These are phyloP conservation scores for Coemansia sp. DNA, from an alignment of 192 early-diverging fungal species.

Conservation along the genomic window DNA sequence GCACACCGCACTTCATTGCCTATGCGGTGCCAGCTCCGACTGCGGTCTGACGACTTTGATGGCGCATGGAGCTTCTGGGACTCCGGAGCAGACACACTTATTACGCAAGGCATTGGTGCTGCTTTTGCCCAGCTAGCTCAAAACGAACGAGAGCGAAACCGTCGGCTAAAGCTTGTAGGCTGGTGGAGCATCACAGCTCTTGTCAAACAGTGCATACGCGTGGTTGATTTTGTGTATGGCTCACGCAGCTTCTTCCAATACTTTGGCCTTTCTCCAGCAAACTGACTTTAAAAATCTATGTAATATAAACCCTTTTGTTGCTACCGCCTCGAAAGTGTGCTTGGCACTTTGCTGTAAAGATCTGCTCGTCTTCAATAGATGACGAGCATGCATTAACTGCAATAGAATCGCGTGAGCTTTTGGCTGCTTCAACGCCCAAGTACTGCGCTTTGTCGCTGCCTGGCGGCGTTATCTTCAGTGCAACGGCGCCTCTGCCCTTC, in stretches of 20 bases:
- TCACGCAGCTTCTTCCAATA: conserved; percentile 67
- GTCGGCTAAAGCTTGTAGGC: conserved; percentile 81
- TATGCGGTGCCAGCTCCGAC: conserved; percentile 74
- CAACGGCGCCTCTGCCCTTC: conserved; percentile 32
- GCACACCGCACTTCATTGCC: conserved; percentile 82
- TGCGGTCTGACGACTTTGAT: conserved; percentile 81
- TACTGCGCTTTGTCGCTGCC: conserved; percentile 9
- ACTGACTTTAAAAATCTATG: too few species aligned
- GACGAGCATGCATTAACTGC: background rate
- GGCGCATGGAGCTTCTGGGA: conserved; percentile 92
- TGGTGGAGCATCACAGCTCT: conserved; percentile 83
- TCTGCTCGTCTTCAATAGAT: background rate
- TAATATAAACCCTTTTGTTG: background rate
- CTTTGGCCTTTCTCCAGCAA: conserved; percentile 10
- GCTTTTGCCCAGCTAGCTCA: conserved; percentile 74
- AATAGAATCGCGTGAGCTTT: background rate
- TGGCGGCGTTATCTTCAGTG: conserved; percentile 21
- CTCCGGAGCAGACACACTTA: conserved; percentile 67
- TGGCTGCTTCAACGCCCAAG: conserved; percentile 6
- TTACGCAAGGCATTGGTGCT: conserved; percentile 79
- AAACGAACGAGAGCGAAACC: conserved; percentile 78
- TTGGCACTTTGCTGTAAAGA: conserved; percentile 12
- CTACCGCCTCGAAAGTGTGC: background rate
- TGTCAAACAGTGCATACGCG: conserved; percentile 63
- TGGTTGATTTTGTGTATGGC: conserved; percentile 73